phyloP scores from a whole-genome alignment of 768 basidiomycete genomes.

The Amanita exitialis region DNA sequence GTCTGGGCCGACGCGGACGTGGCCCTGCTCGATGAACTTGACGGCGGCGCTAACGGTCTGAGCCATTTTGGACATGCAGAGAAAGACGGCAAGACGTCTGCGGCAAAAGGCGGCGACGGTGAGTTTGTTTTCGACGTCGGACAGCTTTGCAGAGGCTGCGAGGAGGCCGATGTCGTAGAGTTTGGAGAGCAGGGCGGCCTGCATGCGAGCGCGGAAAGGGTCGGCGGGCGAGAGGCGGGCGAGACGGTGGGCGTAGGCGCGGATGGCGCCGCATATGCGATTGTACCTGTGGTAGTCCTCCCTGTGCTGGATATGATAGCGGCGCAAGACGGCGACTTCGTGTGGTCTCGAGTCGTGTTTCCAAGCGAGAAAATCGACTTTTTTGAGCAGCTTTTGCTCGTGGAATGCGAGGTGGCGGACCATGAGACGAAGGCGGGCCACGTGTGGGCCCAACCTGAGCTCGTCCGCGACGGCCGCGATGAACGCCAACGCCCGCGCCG shows the following conservation, averaged over 20 bases:
- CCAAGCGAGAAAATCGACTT: conserved; percentile 98
- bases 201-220: conserved; percentile 77
- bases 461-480: conserved; percentile 24
- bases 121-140: conserved; percentile 93
- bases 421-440: conserved; percentile 37
- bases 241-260: conserved; percentile 78
- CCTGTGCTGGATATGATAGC: conserved; percentile 91
- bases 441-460: conserved; percentile 21
- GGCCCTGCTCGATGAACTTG: conserved; percentile 97
- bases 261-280: conserved; percentile 82
- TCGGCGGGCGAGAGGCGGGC: conserved; percentile 84
- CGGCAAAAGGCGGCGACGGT: conserved; percentile 94
- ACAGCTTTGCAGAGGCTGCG: conserved; percentile 77
- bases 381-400: conserved; percentile 89
- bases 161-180: conserved; percentile 97
- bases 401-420: conserved; percentile 95
- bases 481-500: conserved; percentile 37
- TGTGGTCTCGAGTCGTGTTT: conserved; percentile 88
- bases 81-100: conserved; percentile 83
- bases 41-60: conserved; percentile 92
- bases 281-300: conserved; percentile 99
- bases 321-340: conserved; percentile 88
- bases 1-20: conserved; percentile 93
- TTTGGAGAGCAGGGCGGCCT: conserved; percentile 82
- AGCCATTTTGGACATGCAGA: conserved; percentile 90